phyloP scores from a whole-genome alignment of 805 yeast genomes.

The Candida germanica region DNA sequence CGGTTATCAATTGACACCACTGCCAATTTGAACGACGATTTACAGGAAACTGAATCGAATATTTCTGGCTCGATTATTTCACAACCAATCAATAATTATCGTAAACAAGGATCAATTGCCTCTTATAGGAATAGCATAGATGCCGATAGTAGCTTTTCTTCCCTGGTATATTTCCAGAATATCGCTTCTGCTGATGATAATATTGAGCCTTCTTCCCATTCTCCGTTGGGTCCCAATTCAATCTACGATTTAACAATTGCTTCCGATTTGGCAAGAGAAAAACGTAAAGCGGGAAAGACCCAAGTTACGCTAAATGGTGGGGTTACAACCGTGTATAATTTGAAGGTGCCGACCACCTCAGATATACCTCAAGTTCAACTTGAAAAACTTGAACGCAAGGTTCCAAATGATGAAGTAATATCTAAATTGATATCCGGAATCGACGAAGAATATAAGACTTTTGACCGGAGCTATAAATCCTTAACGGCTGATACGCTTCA shows the following conservation, averaged over 20 bases:
- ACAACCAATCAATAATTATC: slow-evolving; percentile 5
- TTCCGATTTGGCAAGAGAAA: slow-evolving; percentile 43
- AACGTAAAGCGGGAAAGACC: slow-evolving; percentile 30
- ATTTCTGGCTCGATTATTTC: slow-evolving; percentile 12
- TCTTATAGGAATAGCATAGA: slow-evolving; percentile 30
- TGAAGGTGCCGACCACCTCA: slow-evolving; percentile 66
- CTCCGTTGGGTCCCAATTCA: slow-evolving; percentile 71
- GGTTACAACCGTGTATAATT: slow-evolving; percentile 38
- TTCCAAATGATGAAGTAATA: slow-evolving; percentile 20
- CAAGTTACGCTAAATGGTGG: slow-evolving; percentile 43
- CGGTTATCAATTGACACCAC: slow-evolving; percentile 12
- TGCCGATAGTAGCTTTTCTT: slow-evolving; percentile 28
- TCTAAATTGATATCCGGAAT: slow-evolving; percentile 17
- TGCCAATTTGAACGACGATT: slow-evolving; percentile 31
- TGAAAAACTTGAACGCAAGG: slow-evolving; percentile 25
- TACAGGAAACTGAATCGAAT: slow-evolving; percentile 18
- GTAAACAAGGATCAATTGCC: slow-evolving; percentile 3
- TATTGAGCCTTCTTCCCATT: slow-evolving; percentile 22
- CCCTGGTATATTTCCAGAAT: slow-evolving; percentile 23
- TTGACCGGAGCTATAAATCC: slow-evolving; percentile 36
- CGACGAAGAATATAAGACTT: slow-evolving; percentile 28
- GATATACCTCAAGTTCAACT: slow-evolving; percentile 85
- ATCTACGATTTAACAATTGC: slow-evolving; percentile 72
- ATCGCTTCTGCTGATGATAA: slow-evolving; percentile 15
- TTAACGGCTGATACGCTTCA: slow-evolving; percentile 38